These are phyloP conservation scores for Gentiana straminea DNA, from an alignment of 257 asterid species.

Conservation along the genomic window DNA sequence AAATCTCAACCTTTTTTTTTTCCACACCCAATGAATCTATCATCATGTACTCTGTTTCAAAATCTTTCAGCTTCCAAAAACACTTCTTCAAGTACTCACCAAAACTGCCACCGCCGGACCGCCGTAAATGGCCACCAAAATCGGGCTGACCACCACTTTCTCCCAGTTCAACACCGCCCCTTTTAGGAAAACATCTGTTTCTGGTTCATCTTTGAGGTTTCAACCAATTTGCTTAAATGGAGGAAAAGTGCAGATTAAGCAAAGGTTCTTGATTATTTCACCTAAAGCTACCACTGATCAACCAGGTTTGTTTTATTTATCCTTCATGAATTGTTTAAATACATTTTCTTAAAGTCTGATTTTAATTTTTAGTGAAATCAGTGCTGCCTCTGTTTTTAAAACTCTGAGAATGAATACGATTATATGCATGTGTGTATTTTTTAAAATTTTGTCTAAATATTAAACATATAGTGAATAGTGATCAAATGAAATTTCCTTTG, in stretches of 20 bases:
- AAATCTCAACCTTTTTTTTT: conserved; percentile 23
- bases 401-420: too few relatives aligned
- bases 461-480: too few relatives aligned
- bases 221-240: conserved; percentile 31
- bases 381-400: too few relatives aligned
- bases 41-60: conserved; percentile 23
- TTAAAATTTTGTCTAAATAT: too few relatives aligned
- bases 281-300: conserved; percentile 74
- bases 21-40: conserved; percentile 14
- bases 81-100: conserved; percentile 3
- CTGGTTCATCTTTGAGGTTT: conserved; percentile 28
- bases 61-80: conserved; percentile 11
- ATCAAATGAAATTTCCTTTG: too few relatives aligned
- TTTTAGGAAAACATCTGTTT: conserved; percentile 33
- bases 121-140: conserved; percentile 62
- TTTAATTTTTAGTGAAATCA: too few relatives aligned
- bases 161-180: conserved; percentile 37
- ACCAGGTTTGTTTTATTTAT: conserved; percentile 42
- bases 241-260: conserved; percentile 21
- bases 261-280: conserved; percentile 35
- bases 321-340: too few relatives aligned
- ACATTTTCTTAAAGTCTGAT: too few relatives aligned
- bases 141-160: conserved; percentile 36
- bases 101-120: not conserved
- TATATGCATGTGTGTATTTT: too few relatives aligned